Base-by-base conservation (phyloP, 73 alveolate genomes). In the Paramecium biaurelia region DNA sequence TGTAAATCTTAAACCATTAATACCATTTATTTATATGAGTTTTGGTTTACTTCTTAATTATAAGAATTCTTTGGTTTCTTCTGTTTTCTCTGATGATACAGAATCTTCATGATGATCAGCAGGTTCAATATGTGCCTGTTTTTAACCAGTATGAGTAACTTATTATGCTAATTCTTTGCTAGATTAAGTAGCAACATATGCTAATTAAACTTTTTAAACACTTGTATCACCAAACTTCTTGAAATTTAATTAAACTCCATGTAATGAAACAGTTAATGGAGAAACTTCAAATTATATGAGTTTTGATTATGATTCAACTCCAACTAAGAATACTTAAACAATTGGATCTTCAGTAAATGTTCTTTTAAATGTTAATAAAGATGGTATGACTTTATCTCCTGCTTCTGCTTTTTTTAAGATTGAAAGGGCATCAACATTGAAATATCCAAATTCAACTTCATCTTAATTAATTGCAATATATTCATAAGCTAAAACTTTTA, bases 401-500 rank as follows among this genome's bases (percentile, higher is more conserved):
- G 70, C 34, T 43, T 41, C 90, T 24, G 45, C 37, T 43, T 79
- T 24, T 15, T 79, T 79, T 5, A 79, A 23, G 6, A 79, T 24
- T 20, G 90, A 79, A 11, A 79, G 43, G 14, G 90, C 90, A 79
- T 79, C 90, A 47, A 45, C 42, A 79, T 79, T 79, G 18, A 79
- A 79, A 41, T 42, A 79, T 3, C 90, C 90, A 79, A 79, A 79
- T 47, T 79, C 90, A 9, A 79, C 90, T 45, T 79, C 70, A 41
- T 79, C 90, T 21, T 79, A 79, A 79, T 79, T 79, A 11, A 79
- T 79, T 21, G 90, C 90, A 41, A 79, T 42, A 79, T 79, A 79
- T 6, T 79, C 90, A 47, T 79, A 79, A 0, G 76, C 56, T 24
- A 79, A 24, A 37, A 41, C 45, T 42, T 79, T 79, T 38, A 79